phyloP scores from a whole-genome alignment of 306 rosid species.

The Pyrus betulifolia region DNA sequence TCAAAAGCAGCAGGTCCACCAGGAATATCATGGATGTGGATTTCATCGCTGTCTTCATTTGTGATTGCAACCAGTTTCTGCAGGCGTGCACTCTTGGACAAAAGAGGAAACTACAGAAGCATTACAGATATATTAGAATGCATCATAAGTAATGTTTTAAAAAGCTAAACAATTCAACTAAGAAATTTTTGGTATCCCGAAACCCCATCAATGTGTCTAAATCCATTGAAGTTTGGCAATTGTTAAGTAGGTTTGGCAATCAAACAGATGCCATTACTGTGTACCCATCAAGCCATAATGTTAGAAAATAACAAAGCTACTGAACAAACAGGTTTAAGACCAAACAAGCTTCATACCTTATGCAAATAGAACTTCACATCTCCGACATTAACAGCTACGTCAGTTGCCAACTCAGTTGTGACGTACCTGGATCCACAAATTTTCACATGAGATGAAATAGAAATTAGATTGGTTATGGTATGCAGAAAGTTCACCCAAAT shows the following conservation, averaged over 20 bases:
- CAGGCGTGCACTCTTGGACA: conserved; percentile 79
- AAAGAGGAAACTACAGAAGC: conserved; percentile 70
- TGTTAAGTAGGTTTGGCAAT: background rate
- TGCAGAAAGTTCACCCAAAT: background rate
- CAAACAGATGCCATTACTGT: background rate
- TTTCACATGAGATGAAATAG: background rate
- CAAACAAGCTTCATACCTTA: conserved; percentile 56
- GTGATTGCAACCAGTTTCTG: conserved; percentile 56
- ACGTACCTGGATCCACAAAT: conserved; percentile 51
- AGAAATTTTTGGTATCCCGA: background rate
- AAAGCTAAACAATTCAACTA: background rate
- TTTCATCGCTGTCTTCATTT: conserved; percentile 52
- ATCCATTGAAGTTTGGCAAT: background rate
- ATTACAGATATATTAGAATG: conserved; percentile 2
- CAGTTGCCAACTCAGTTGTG: conserved; percentile 70
- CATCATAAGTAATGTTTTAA: background rate
- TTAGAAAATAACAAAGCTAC: conserved; percentile 1
- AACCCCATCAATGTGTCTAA: background rate
- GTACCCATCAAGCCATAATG: background rate
- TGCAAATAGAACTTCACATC: conserved; percentile 75
- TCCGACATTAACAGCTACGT: conserved; percentile 57
- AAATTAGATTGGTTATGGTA: background rate
- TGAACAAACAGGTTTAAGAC: conserved; percentile 3
- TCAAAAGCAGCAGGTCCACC: conserved; percentile 96
- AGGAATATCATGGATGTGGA: conserved; percentile 68